These are phyloP conservation scores for Phytophthora lateralis DNA, from an alignment of 352 stramenopile species.

Conservation along the genomic window DNA sequence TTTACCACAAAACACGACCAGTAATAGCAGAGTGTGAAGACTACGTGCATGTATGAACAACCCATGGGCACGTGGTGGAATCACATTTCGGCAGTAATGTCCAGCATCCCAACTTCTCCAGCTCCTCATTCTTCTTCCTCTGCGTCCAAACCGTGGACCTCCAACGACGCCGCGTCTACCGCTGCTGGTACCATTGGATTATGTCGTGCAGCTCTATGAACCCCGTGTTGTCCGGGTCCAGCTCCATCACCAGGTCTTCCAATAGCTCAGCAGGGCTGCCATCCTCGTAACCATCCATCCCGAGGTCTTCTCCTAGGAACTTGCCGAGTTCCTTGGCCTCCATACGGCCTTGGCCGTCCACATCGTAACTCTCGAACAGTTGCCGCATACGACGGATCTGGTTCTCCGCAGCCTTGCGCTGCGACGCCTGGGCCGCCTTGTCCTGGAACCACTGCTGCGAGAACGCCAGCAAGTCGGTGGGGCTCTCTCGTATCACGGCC, in stretches of 20 bases:
- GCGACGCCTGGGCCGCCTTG: constrained; percentile 62
- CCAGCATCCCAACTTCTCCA: background rate
- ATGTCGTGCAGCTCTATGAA: constrained; percentile 85
- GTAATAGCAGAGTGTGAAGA: too few species aligned
- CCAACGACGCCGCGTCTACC: constrained; percentile 27
- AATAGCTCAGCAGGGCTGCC: constrained; percentile 51
- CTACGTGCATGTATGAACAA: too few species aligned
- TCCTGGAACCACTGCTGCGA: constrained; percentile 89
- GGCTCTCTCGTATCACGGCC: constrained; percentile 83
- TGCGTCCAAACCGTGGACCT: background rate
- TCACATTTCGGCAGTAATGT: constrained; percentile 2
- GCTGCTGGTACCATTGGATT: constrained; percentile 82
- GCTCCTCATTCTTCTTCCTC: too few species aligned
- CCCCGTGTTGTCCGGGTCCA: constrained; percentile 77
- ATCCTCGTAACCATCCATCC: constrained; percentile 54
- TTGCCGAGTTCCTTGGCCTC: constrained; percentile 71
- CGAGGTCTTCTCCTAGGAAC: constrained; percentile 72
- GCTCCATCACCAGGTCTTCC: constrained; percentile 69
- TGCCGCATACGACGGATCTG: constrained; percentile 72
- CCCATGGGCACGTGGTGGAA: background rate
- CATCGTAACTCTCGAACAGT: constrained; percentile 82
- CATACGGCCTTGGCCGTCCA: constrained; percentile 83
- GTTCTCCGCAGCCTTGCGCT: constrained; percentile 67
- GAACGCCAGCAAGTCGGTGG: constrained; percentile 78
- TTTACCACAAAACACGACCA: too few species aligned